These are phyloP conservation scores for Parasitella parasitica DNA, from an alignment of 371 early-diverging fungal species.

Conservation along the genomic window DNA sequence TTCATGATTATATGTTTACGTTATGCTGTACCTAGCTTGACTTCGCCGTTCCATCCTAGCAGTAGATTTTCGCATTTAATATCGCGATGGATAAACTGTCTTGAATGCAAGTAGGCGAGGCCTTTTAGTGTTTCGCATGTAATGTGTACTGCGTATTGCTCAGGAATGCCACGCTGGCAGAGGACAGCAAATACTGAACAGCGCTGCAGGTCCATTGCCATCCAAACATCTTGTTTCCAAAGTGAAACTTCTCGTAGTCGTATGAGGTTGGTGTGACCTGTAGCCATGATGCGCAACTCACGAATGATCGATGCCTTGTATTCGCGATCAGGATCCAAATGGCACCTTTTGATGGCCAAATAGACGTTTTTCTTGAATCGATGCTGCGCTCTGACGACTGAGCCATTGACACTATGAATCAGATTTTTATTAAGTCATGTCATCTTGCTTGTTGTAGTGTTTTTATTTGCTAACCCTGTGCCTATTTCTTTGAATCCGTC, in stretches of 20 bases:
- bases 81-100: conserved; percentile 96
- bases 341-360: conserved; percentile 51
- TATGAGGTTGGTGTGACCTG: conserved; percentile 46
- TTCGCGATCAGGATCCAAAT: conserved; percentile 49
- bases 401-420: conserved; percentile 47
- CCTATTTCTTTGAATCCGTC: conserved; percentile 50
- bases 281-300: conserved; percentile 51
- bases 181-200: conserved; percentile 54
- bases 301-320: conserved; percentile 49
- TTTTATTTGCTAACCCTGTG: conserved; percentile 38
- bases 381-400: conserved; percentile 44
- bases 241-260: conserved; percentile 46
- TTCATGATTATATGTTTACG: background rate
- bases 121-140: conserved; percentile 63
- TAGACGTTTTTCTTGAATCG: conserved; percentile 41
- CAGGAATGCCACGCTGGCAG: conserved; percentile 53
- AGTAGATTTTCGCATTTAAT: conserved; percentile 98
- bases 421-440: background rate
- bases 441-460: background rate
- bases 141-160: conserved; percentile 45
- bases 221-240: conserved; percentile 54
- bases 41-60: conserved; percentile 88
- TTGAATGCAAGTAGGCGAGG: conserved; percentile 88
- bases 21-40: conserved; percentile 96
- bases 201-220: conserved; percentile 51